These are phyloP conservation scores for Vigna unguiculata DNA, from an alignment of 306 rosid species.

Conservation along the genomic window DNA sequence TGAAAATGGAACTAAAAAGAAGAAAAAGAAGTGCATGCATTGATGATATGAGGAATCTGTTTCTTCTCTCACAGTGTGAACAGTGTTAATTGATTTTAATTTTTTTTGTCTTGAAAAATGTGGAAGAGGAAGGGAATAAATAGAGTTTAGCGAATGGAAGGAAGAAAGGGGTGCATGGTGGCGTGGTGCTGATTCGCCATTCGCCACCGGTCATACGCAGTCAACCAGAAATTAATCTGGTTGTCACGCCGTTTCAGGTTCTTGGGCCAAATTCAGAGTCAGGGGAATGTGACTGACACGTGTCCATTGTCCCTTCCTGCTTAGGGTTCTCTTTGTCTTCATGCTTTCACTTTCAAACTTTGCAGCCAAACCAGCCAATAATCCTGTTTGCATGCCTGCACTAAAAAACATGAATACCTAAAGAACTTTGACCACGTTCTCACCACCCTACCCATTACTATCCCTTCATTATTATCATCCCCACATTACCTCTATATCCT, in stretches of 20 bases:
- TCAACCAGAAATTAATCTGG: conserved; percentile 55
- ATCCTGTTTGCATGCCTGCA: conserved; percentile 74
- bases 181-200: conserved; percentile 47
- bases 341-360: conserved; percentile 47
- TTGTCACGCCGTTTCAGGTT: conserved; percentile 67
- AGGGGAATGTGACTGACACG: conserved; percentile 77
- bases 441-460: conserved; percentile 25
- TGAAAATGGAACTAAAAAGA: conserved; percentile 21
- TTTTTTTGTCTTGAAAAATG: conserved; percentile 48
- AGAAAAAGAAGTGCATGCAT: conserved; percentile 27
- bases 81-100: not conserved
- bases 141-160: conserved; percentile 38
- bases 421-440: conserved; percentile 64
- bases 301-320: conserved; percentile 44
- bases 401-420: conserved; percentile 45
- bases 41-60: conserved; percentile 38
- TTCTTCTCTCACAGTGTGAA: not conserved
- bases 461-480: not conserved
- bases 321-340: conserved; percentile 33
- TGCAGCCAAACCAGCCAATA: conserved; percentile 67
- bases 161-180: conserved; percentile 3
- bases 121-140: conserved; percentile 50
- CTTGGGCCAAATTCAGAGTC: conserved; percentile 45
- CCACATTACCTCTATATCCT: not conserved
- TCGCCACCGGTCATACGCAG: conserved; percentile 58